phyloP scores from a whole-genome alignment of 345 rosid genomes.

The Syzygium oleosum region DNA sequence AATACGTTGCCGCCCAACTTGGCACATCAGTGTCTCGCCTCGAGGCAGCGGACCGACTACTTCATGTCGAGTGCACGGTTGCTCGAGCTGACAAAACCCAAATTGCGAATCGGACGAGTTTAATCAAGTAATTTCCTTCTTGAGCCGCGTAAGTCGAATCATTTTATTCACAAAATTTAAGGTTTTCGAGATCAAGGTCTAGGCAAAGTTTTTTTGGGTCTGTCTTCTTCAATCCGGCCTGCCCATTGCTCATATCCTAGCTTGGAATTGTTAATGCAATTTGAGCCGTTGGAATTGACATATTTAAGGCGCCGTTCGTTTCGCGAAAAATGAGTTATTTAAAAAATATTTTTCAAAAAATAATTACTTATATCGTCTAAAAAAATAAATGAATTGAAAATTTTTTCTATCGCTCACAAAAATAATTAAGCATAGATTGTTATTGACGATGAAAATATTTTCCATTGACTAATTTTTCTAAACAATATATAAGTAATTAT shows the following conservation, averaged over 20 bases:
- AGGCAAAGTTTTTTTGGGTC: background rate
- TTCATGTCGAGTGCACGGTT: background rate
- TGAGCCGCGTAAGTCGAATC: accelerated
- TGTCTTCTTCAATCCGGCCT: background rate
- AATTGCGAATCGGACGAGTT: background rate
- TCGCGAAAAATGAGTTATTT: too few species aligned
- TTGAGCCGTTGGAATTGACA: background rate
- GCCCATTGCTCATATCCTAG: background rate
- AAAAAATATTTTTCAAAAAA: too few species aligned
- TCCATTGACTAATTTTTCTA: too few species aligned
- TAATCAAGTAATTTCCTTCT: background rate
- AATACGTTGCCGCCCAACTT: background rate
- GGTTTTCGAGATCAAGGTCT: background rate
- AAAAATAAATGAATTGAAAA: too few species aligned
- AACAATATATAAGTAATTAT: too few species aligned
- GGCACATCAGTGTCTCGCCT: background rate
- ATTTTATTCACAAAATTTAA: background rate
- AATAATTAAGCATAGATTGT: too few species aligned
- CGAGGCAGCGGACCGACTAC: background rate
- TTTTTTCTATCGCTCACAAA: too few species aligned
- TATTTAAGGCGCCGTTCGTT: too few species aligned
- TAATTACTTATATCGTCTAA: too few species aligned
- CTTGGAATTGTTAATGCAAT: background rate
- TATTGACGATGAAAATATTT: too few species aligned
- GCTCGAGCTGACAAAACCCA: background rate